Evolutionary conservation across 257 asterid species (phyloP), one percentile per base, ranked within the genome.

Genomic region (Solanum megistacrolobum): DNA sequence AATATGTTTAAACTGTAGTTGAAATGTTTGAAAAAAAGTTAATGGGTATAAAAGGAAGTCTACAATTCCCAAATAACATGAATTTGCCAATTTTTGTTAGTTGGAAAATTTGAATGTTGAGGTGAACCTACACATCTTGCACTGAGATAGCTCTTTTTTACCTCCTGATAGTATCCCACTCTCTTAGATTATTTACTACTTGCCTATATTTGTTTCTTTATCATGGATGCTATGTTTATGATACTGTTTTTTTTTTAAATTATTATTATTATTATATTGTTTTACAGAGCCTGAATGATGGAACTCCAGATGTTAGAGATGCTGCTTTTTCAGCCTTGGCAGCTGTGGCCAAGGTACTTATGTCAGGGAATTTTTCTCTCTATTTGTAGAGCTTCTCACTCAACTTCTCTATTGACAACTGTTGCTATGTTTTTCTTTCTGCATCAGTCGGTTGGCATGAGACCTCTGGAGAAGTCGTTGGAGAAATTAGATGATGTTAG

Each of bases 281-380:
- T 60, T 25, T 92, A 85, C 93, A 97, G 99, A 92, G 94, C 91
- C 96, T 97, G 71, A 96, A 97, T 92, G 99, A 97, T 89, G 99
- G 99, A 88, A 97, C 99, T 58, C 99, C 99, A 85, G 99, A 97
- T 4, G 99, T 97, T 88, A 94, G 99, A 92, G 99, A 97, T 94
- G 99, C 99, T 69, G 98, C 99, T 60, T 97, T 97, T 91, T 95
- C 98, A 12, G 98, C 96, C 84, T 92, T 97, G 96, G 94, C 99
- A 39, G 98, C 99, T 88, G 87, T 95, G 86, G 99, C 99, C 86
- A 95, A 95, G 99, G 99, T 97, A 91, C 21, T 81, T 84, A 46
- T 87, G 82, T 68, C 39, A 43, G 16, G 23, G 78, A 83, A 55
- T 55, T 35, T 52, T 86, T 89, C 83, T 66, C 69, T 90, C 86